Evolutionary conservation across 257 asterid species (phyloP).

Genomic region (Plantago elongata): DNA sequence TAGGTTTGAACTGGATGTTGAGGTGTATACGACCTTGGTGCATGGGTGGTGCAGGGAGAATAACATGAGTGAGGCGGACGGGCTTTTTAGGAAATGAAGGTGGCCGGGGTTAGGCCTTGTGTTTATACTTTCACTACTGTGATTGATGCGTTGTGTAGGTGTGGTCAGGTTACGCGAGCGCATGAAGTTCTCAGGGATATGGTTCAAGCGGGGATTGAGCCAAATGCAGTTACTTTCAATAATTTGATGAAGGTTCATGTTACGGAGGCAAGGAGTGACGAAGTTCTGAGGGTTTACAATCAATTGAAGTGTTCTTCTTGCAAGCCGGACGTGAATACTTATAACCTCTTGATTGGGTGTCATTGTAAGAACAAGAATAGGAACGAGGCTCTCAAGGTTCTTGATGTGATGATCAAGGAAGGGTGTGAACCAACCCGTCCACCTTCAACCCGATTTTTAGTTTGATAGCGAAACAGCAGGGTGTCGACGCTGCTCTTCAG

Average conservation of each 20-base stretch:
- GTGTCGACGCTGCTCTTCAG: slow-evolving; percentile 78
- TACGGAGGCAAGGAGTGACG: slow-evolving; percentile 85
- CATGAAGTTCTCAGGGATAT: slow-evolving; percentile 86
- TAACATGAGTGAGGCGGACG: slow-evolving; percentile 68
- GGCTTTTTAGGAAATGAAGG: slow-evolving; percentile 73
- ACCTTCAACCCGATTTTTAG: slow-evolving; percentile 78
- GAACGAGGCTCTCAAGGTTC: slow-evolving; percentile 69
- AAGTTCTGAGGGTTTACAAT: slow-evolving; percentile 76
- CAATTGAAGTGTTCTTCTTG: slow-evolving; percentile 80
- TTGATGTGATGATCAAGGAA: slow-evolving; percentile 56
- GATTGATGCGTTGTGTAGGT: slow-evolving; percentile 85
- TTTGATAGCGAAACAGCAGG: slow-evolving; percentile 60
- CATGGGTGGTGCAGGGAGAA: slow-evolving; percentile 88
- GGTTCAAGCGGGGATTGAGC: slow-evolving; percentile 62
- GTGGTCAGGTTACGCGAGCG: slow-evolving; percentile 85
- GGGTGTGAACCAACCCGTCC: slow-evolving; percentile 53
- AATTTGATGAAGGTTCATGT: slow-evolving; percentile 86
- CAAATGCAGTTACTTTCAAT: slow-evolving; percentile 76
- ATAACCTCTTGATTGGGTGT: slow-evolving; percentile 66
- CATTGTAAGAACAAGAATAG: slow-evolving; percentile 79
- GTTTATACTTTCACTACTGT: slow-evolving; percentile 75
- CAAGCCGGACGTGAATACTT: slow-evolving; percentile 68
- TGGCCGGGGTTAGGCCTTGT: slow-evolving; percentile 49
- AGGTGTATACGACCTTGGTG: slow-evolving; percentile 71
- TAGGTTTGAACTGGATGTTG: slow-evolving; percentile 67